These are phyloP conservation scores for Melampsora larici-populina DNA, from an alignment of 1,284 basidiomycete species.

Conservation along the genomic window DNA sequence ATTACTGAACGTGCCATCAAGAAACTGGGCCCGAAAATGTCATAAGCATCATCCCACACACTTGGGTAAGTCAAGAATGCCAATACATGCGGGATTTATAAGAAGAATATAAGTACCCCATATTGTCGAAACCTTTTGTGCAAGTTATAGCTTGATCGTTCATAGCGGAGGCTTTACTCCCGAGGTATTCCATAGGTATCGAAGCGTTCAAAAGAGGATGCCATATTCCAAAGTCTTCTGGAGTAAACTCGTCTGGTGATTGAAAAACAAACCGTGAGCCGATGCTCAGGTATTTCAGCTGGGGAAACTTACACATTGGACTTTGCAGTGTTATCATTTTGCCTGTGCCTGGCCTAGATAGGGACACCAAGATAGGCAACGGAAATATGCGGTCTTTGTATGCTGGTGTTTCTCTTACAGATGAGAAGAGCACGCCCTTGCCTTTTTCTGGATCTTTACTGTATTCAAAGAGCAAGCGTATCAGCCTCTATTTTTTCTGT, in stretches of 20 bases:
- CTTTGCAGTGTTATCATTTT: constrained; percentile 14
- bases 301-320: constrained; percentile 16
- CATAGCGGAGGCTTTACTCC: not conserved
- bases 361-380: constrained; percentile 11
- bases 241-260: constrained; percentile 32
- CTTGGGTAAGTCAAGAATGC: too few relatives aligned
- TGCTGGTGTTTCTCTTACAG: constrained; percentile 30
- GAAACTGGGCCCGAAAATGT: constrained; percentile 7
- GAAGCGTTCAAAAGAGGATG: constrained; percentile 38
- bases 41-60: not conserved
- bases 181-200: constrained; percentile 33
- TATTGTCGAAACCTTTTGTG: constrained; percentile 37
- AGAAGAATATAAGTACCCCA: constrained; percentile 24
- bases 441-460: constrained; percentile 32
- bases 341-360: constrained; percentile 22
- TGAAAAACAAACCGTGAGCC: not conserved
- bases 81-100: not conserved
- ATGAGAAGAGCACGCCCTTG: constrained; percentile 24
- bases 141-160: constrained; percentile 21
- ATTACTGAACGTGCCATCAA: constrained; percentile 13
- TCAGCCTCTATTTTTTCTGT: not conserved
- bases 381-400: constrained; percentile 29
- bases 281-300: not conserved
- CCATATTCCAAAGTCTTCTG: constrained; percentile 41
- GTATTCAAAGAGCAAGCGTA: not conserved